Percentiles rank a stretch among this genome's conserved stretches.
Conservation (phyloP, 495 filamentous ascomycete species). For the Evernia prunastri region DNA sequence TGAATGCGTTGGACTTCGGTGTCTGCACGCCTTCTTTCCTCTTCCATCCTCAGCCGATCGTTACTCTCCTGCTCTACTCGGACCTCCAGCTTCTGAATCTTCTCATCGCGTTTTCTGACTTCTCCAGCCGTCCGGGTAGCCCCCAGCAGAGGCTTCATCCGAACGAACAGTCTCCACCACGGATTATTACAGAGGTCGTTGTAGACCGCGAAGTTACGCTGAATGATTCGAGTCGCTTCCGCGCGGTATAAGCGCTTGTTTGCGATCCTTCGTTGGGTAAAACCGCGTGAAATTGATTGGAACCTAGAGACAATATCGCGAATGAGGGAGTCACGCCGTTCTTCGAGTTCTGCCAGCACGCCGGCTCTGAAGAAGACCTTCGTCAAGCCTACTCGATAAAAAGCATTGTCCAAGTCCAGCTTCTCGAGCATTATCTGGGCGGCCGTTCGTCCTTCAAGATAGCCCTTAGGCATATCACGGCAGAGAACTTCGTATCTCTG, state of each 20-base stretch:
- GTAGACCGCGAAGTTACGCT: slow-evolving; percentile 86
- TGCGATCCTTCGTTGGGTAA: slow-evolving; percentile 76
- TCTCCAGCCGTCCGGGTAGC: slow-evolving; percentile 84
- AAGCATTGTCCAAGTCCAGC: slow-evolving; percentile 71
- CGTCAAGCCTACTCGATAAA: slow-evolving; percentile 90
- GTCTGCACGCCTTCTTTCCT: slow-evolving; percentile 83
- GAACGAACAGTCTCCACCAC: slow-evolving; percentile 95
- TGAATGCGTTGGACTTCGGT: slow-evolving; percentile 82
- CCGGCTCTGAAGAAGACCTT: slow-evolving; percentile 99
- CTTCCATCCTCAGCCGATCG: slow-evolving; percentile 76
- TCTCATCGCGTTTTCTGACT: slow-evolving; percentile 89
- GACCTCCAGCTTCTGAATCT: slow-evolving; percentile 75
- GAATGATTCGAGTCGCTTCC: slow-evolving; percentile 91
- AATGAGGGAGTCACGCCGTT: slow-evolving; percentile 86
- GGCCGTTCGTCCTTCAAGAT: slow-evolving; percentile 81
- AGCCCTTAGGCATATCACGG: slow-evolving; percentile 78
- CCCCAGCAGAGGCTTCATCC: slow-evolving; percentile 90
- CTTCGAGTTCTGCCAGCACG: slow-evolving; percentile 93
- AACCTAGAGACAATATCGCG: slow-evolving; percentile 90
- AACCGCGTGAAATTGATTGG: slow-evolving; percentile 85
- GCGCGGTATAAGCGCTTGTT: slow-evolving; percentile 90
- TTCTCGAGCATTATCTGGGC: slow-evolving; percentile 85
- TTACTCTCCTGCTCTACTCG: slow-evolving; percentile 72
- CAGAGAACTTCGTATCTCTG: slow-evolving; percentile 97
- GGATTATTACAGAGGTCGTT: slow-evolving; percentile 81